Conservation (phyloP, 2,329 filamentous ascomycete genomes). For the Venturia oleaginea region DNA sequence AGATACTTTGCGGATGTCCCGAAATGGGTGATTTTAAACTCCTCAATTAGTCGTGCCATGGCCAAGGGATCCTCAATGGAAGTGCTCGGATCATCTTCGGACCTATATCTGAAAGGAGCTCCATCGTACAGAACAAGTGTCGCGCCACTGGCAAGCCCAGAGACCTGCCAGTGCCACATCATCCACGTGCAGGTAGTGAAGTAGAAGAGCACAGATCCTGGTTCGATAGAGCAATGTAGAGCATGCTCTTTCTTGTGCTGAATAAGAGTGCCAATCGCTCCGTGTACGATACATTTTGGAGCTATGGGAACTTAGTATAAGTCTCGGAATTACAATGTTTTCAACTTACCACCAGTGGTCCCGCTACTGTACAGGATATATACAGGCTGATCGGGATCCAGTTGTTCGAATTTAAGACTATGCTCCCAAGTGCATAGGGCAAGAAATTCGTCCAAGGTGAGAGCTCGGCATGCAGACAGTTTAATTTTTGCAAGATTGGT, state of each 20-base stretch:
- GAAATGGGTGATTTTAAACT: conserved; percentile 80
- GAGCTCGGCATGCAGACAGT: conserved; percentile 24
- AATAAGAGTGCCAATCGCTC: conserved; percentile 76
- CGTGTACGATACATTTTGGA: conserved; percentile 93
- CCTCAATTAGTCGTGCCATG: conserved; percentile 72
- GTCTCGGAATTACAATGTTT: neutral
- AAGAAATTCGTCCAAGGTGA: conserved; percentile 23
- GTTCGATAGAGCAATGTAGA: conserved; percentile 72
- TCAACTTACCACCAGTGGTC: conserved; percentile 54
- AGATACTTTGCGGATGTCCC: conserved; percentile 93
- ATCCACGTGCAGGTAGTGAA: conserved; percentile 97
- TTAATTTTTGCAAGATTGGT: conserved; percentile 33
- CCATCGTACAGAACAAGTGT: conserved; percentile 87
- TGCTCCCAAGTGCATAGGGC: conserved; percentile 28
- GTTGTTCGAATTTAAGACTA: conserved; percentile 55
- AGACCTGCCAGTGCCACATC: conserved; percentile 99
- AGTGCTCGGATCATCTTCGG: conserved; percentile 30
- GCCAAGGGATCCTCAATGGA: conserved; percentile 64
- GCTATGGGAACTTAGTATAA: conserved; percentile 18
- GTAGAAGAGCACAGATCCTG: conserved; percentile 72
- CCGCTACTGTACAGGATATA: conserved; percentile 87
- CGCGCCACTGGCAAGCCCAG: conserved; percentile 71
- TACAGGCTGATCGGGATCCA: conserved; percentile 77
- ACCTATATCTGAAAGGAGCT: conserved; percentile 61
- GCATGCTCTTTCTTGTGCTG: conserved; percentile 97